These are phyloP conservation scores for Russula olivacea DNA, from an alignment of 768 basidiomycete species.

Conservation along the genomic window DNA sequence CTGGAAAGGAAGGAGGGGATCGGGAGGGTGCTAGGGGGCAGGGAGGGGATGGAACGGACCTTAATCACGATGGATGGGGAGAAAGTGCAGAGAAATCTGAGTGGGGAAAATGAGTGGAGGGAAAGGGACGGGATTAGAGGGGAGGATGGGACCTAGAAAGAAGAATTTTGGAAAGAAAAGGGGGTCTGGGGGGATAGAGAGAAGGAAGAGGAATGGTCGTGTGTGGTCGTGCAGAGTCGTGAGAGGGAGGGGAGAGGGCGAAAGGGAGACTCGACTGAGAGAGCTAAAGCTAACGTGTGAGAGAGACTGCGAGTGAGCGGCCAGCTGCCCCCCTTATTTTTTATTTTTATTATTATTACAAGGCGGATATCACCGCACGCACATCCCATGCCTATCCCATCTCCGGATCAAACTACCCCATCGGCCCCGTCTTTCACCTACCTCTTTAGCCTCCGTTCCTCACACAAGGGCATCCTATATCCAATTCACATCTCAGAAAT, in stretches of 20 bases:
- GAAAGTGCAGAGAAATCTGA: slow-evolving; percentile 17
- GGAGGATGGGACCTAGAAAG: slow-evolving; percentile 8
- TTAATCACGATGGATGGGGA: slow-evolving; percentile 21
- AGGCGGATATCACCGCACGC: slow-evolving; percentile 10
- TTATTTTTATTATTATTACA: background rate
- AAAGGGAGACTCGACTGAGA: slow-evolving; percentile 16
- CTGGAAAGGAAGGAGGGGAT: slow-evolving; percentile 27
- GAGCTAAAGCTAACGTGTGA: background rate
- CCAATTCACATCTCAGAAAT: background rate
- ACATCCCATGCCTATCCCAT: slow-evolving; percentile 6
- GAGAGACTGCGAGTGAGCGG: background rate
- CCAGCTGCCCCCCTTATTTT: background rate
- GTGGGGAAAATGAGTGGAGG: slow-evolving; percentile 13
- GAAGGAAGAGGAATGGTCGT: slow-evolving; percentile 19
- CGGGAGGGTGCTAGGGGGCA: slow-evolving; percentile 1
- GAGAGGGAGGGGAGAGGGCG: slow-evolving; percentile 29
- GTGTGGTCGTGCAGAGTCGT: slow-evolving; percentile 27
- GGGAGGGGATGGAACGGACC: slow-evolving; percentile 1
- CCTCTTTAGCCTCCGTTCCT: too few relatives aligned
- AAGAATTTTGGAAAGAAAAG: slow-evolving; percentile 17
- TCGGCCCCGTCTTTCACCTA: background rate
- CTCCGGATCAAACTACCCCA: slow-evolving; percentile 10
- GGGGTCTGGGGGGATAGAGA: slow-evolving; percentile 2
- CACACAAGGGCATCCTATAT: background rate
- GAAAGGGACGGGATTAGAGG: slow-evolving; percentile 10